phyloP scores from a whole-genome alignment of 805 yeast genomes.

The Peterozyma xylosa region DNA sequence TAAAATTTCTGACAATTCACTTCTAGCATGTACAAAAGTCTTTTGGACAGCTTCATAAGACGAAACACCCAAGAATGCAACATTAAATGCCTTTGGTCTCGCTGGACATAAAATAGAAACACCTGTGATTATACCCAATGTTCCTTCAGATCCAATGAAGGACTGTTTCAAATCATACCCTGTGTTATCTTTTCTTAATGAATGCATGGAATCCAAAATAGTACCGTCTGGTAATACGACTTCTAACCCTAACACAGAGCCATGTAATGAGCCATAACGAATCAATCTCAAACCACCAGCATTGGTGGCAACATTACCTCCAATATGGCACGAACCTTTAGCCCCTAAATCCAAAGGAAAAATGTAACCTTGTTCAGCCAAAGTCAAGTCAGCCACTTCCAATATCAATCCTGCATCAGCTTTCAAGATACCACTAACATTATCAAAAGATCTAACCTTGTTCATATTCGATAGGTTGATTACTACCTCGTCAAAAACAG shows the following conservation, averaged over 20 bases:
- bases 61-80: conserved; percentile 79
- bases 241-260: conserved; percentile 84
- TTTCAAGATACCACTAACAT: conserved; percentile 76
- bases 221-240: conserved; percentile 91
- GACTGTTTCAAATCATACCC: conserved; percentile 91
- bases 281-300: conserved; percentile 91
- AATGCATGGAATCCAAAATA: conserved; percentile 68
- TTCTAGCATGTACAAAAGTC: conserved; percentile 71
- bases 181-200: conserved; percentile 90
- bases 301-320: conserved; percentile 92
- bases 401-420: conserved; percentile 88
- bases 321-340: conserved; percentile 93
- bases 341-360: conserved; percentile 95
- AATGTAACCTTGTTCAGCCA: conserved; percentile 78
- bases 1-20: conserved; percentile 74
- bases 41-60: conserved; percentile 79
- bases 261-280: conserved; percentile 89
- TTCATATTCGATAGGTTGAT: conserved; percentile 65
- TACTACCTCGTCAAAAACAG: conserved; percentile 86
- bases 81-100: conserved; percentile 78
- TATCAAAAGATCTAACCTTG: conserved; percentile 75
- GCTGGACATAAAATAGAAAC: conserved; percentile 86
- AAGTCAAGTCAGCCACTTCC: conserved; percentile 73
- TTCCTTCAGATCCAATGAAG: conserved; percentile 92
- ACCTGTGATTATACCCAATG: conserved; percentile 85